Base-by-base conservation (phyloP, 768 basidiomycete genomes). In the Rhodotorula graminis region DNA sequence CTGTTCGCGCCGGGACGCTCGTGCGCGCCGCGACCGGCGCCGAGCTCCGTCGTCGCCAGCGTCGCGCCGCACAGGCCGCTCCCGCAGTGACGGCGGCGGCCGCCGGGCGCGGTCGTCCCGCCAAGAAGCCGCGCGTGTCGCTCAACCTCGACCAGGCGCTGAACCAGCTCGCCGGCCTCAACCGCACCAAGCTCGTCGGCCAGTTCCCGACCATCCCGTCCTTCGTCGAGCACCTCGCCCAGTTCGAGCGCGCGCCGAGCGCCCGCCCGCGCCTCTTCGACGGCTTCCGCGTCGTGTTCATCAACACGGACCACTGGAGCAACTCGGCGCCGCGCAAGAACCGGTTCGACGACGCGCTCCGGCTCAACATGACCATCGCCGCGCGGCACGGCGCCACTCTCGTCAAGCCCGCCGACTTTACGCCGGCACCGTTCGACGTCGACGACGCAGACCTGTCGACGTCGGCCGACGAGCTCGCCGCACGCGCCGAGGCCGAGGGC, bases 261-360 rank as follows among this genome's bases (percentile, higher is more conserved):
- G 21, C 31, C 0, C 47, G 18, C 11, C 29, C 57, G 57, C 33
- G 37, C 23, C 2, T 25, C 23, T 64, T 72, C 21, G 12, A n/a
- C 37, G 71, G 71, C 0, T 61, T 52, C 19, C 46, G 71, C 23
- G 27, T 72, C 59, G 21, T 37, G 27, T 65, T 72, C 59, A 63
- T 72, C 63, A 72, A 72, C 58, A 47, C 71, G 3, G 71, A 72
- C 40, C 67, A 72, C 53, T 72, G 71, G 71, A 59, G 47, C 50
- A 37, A 18, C 15, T 16, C 59, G 29, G 47, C 27, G 18, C 49
- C 57, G 31, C n/a, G 18, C 4, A 52, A 64, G 11, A 72, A 72
- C 55, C 66, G 71, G 19, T 31, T 72, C 67, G 71, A 68, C 52
- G 52, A 67, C 37, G 59, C 52, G 8, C 29, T 68, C 12, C 46